Conservation (phyloP, 371 early-diverging fungal genomes). For the Mucor velutinosus region DNA sequence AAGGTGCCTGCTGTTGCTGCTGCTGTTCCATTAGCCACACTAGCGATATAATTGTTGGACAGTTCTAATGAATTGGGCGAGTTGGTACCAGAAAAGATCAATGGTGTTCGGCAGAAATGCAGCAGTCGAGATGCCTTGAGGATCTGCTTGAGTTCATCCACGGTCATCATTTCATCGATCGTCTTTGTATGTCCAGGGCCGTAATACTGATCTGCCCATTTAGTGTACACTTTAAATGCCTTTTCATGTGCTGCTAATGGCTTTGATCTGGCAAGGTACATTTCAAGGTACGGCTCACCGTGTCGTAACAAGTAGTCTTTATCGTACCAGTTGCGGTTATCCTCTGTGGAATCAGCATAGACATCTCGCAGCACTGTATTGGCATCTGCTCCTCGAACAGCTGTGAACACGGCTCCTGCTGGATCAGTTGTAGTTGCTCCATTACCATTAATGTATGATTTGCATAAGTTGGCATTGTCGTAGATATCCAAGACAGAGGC, state of each 20-base stretch:
- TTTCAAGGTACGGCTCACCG: slow-evolving; percentile 61
- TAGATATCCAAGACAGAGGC: slow-evolving; percentile 20
- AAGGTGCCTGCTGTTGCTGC: neutral
- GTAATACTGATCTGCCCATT: slow-evolving; percentile 65
- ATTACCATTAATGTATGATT: neutral
- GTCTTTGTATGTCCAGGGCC: slow-evolving; percentile 24
- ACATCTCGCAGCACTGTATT: slow-evolving; percentile 58
- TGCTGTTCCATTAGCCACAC: neutral
- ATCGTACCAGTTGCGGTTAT: slow-evolving; percentile 29
- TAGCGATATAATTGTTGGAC: neutral
- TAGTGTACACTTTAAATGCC: slow-evolving; percentile 63
- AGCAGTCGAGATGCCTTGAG: slow-evolving; percentile 63
- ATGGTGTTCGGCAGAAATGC: slow-evolving; percentile 70
- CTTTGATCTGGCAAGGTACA: slow-evolving; percentile 55
- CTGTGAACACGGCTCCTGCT: slow-evolving; percentile 24
- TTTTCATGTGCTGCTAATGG: slow-evolving; percentile 66
- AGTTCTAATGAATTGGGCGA: neutral
- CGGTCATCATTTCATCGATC: slow-evolving; percentile 56
- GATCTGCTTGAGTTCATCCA: slow-evolving; percentile 58
- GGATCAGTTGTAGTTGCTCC: neutral
- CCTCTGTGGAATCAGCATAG: slow-evolving; percentile 40
- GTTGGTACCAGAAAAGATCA: slow-evolving; percentile 52
- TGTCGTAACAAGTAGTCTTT: slow-evolving; percentile 60
- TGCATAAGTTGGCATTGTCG: slow-evolving; percentile 20
- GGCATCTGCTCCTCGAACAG: slow-evolving; percentile 41